phyloP scores from a whole-genome alignment of 495 filamentous ascomycete species.

The Barbatosphaeria neglecta region DNA sequence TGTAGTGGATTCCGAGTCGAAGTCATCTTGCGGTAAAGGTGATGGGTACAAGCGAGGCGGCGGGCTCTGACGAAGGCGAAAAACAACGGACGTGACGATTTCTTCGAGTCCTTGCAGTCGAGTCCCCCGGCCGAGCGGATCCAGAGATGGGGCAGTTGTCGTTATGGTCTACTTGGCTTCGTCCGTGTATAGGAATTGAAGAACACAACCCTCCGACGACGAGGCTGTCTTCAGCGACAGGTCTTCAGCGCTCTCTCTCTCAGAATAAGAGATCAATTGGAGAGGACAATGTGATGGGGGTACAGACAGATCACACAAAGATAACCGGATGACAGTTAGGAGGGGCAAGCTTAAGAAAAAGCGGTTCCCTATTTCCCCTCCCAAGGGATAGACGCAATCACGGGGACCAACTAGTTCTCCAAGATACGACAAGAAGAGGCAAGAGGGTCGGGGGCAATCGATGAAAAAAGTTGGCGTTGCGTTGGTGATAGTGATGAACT shows the following conservation, averaged over 20 bases:
- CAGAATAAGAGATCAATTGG: no score
- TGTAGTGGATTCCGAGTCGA: conserved; percentile 28
- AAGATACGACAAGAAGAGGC: not conserved
- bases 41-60: not conserved
- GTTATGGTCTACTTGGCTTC: no score
- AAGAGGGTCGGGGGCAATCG: conserved; percentile 1
- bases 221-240: no score
- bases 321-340: conserved; percentile 7
- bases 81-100: not conserved
- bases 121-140: no score
- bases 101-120: no score
- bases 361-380: not conserved
- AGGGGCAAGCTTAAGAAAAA: conserved; percentile 1
- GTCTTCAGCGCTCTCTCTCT: no score
- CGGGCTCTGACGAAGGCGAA: conserved; percentile 8
- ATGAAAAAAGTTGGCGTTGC: not conserved
- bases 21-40: conserved; percentile 26
- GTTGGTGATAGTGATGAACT: not conserved
- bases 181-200: no score
- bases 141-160: no score
- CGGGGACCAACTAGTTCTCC: not conserved
- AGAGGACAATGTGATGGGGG: conserved; percentile 8
- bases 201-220: no score
- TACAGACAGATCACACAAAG: conserved; percentile 17
- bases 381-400: not conserved